Evolutionary conservation across 306 rosid species (phyloP).

Genomic region (Vachellia pachyceras): DNA sequence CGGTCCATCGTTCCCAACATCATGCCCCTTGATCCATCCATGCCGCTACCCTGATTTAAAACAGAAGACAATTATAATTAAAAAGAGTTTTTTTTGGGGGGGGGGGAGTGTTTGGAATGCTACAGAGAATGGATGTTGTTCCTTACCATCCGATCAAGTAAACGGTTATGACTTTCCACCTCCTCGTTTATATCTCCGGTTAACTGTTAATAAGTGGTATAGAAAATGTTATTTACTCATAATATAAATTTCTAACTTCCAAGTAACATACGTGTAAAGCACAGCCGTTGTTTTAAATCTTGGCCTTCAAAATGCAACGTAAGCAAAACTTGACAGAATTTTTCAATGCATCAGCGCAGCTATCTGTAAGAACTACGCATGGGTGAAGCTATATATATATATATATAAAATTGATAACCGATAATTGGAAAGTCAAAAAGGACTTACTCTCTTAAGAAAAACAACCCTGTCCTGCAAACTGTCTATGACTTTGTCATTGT

Average conservation of each 20-base stretch:
- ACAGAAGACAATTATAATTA: constrained; percentile 31
- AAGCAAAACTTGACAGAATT: neutral
- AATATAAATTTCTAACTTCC: constrained; percentile 17
- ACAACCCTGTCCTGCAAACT: constrained; percentile 82
- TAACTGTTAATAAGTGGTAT: constrained; percentile 59
- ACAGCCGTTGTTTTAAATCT: neutral
- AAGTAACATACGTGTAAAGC: neutral
- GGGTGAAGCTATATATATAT: neutral
- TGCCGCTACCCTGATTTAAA: constrained; percentile 71
- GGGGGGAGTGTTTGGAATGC: no score
- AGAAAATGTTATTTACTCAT: constrained; percentile 16
- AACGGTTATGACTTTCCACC: constrained; percentile 83
- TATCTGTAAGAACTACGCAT: constrained; percentile 21
- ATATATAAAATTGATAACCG: neutral
- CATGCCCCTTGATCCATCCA: constrained; percentile 95
- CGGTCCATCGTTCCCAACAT: constrained; percentile 96
- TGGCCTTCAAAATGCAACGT: constrained; percentile 19
- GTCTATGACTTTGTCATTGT: constrained; percentile 72
- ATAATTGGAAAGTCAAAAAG: constrained; percentile 19
- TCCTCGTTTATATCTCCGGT: constrained; percentile 96
- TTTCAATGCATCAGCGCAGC: constrained; percentile 13
- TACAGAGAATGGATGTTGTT: constrained; percentile 5
- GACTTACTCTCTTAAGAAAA: constrained; percentile 77
- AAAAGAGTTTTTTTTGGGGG: no score
- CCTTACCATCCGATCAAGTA: constrained; percentile 88